Conservation (phyloP, 2,329 filamentous ascomycete genomes). For the Cercospora sesami region DNA sequence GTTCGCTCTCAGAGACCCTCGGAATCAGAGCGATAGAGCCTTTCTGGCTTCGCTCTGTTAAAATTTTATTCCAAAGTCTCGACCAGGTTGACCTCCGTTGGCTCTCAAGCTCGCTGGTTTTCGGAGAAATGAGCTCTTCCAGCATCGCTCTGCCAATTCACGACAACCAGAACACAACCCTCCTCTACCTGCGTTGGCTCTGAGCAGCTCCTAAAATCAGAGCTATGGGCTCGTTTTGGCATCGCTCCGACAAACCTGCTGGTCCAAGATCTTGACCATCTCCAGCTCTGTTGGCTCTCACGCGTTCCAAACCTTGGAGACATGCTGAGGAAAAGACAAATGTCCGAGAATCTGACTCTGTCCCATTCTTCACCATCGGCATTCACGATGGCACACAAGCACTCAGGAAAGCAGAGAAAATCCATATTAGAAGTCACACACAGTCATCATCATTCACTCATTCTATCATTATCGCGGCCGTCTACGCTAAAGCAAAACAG, state of each 20-base stretch:
- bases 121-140: neutral
- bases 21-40: neutral
- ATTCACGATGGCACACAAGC: neutral
- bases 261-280: neutral
- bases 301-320: rapidly evolving
- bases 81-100: neutral
- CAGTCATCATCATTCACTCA: neutral
- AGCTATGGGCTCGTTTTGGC: neutral
- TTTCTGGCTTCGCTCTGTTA: neutral
- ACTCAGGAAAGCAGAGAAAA: neutral
- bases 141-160: neutral
- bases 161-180: neutral
- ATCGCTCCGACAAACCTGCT: neutral
- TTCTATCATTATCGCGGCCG: neutral
- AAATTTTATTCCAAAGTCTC: neutral
- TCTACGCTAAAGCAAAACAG: neutral
- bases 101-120: neutral
- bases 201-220: neutral
- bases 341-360: neutral
- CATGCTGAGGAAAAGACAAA: neutral
- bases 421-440: neutral
- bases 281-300: neutral
- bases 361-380: neutral
- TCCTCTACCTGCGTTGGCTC: neutral
- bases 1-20: no score